Base-by-base conservation (phyloP, 169 alveolate species). In the Cryptosporidium canis region DNA sequence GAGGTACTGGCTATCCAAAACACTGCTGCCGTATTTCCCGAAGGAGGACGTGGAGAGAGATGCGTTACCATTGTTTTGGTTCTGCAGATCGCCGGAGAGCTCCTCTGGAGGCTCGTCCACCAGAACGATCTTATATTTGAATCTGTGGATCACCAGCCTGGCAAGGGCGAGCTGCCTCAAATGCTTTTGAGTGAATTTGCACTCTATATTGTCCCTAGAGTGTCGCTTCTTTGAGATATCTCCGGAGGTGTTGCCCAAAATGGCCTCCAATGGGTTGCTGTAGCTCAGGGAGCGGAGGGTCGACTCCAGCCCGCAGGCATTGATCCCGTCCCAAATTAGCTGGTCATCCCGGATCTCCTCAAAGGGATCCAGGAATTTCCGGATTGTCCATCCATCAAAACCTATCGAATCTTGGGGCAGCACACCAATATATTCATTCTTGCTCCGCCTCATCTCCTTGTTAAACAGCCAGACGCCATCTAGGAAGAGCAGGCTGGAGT, bases 81-180 rank as follows among this genome's bases (percentile, higher is more conserved):
- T 67, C 5, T 67, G 47, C 12, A 33, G n/a, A 18, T 66, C 61
- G 3, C 82, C 7, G 11, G 84, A 70, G n/a, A 70, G 51, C 24
- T 70, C 84, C 33, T 70, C 84, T 8, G 96, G 96, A 12, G 95
- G 95, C 83, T 94, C 96, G 66, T 94, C 96, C 33, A 94, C 90
- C 66, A 94, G 43, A 9, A 94, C 44, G 9, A 94, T 66, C 70
- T 91, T 93, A 67, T 92, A 94, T 27, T 83, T 87, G 24, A 77
- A 66, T 39, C 96, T 90, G 64, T 93, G 92, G 27, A 94, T 91
- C 11, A 92, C 85, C 51, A 94, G 65, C 14, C 95, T 55, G 8
- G 94, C 96, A 29, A 94, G 66, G 1, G 94, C 85, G 47, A 94
- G 83, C 66, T 92, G 94, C 12, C 96, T 90, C 55, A 92, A 87